A percentile compares a stretch with the other conserved stretches of the same genome.
These are phyloP conservation scores for Pseudogymnoascus sp. DNA, from an alignment of 2,329 filamentous ascomycete species.

Conservation along the genomic window DNA sequence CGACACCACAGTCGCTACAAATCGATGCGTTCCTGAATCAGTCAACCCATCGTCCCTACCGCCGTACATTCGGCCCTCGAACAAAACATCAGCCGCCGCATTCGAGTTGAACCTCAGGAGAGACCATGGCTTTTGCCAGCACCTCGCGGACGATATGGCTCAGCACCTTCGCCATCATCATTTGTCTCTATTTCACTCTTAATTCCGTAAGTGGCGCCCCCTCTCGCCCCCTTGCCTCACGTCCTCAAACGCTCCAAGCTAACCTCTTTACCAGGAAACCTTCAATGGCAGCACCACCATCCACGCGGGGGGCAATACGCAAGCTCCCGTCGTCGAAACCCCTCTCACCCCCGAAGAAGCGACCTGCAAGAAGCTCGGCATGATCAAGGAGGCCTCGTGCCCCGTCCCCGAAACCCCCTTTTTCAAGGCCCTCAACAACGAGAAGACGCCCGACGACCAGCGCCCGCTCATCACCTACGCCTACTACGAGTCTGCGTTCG, in stretches of 20 bases:
- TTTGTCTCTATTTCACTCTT: neutral
- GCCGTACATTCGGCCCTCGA: neutral
- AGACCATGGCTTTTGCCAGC: neutral
- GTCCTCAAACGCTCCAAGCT: neutral
- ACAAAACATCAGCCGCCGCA: neutral
- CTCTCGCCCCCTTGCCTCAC: neutral
- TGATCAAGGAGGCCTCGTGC: neutral
- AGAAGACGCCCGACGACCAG: neutral
- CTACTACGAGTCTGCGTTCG: conserved; percentile 8
- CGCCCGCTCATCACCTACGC: conserved; percentile 12
- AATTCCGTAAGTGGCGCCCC: neutral
- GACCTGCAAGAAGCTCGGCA: neutral
- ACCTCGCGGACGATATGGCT: neutral
- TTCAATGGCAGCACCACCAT: neutral
- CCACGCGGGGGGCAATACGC: neutral
- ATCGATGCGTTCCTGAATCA: neutral
- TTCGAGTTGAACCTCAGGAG: neutral
- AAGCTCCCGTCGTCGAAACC: neutral
- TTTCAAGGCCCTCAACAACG: neutral
- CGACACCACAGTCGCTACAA: neutral
- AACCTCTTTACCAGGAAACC: neutral
- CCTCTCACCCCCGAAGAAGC: neutral
- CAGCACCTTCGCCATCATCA: neutral
- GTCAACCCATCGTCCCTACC: neutral
- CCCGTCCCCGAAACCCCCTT: neutral